Percentiles rank a stretch among this genome's conserved stretches.
phyloP scores from a whole-genome alignment of 371 early-diverging fungal genomes.

The Gilbertella persicaria region DNA sequence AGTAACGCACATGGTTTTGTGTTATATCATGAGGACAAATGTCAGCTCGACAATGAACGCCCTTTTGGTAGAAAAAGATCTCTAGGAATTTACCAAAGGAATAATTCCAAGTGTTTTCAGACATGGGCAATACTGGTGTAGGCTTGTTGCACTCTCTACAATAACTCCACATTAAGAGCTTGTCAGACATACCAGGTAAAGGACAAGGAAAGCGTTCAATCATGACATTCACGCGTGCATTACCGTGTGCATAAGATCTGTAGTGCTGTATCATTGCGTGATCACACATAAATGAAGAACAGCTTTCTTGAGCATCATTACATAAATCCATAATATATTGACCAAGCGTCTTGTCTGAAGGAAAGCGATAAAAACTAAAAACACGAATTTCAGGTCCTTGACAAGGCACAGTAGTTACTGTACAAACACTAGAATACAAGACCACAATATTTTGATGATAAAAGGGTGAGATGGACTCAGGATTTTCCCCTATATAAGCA shows the following conservation, averaged over 20 bases:
- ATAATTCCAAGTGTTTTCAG: conserved; percentile 89
- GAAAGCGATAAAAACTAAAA: conserved; percentile 81
- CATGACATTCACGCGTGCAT: conserved; percentile 78
- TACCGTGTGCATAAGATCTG: conserved; percentile 86
- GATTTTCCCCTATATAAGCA: conserved; percentile 58
- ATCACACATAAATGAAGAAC: conserved; percentile 75
- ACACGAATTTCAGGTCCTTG: conserved; percentile 75
- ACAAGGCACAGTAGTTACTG: conserved; percentile 71
- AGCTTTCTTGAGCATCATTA: conserved; percentile 65
- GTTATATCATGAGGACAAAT: conserved; percentile 87
- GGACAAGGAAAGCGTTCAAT: conserved; percentile 73
- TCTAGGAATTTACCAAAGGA: conserved; percentile 98
- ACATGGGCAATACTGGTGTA: conserved; percentile 81
- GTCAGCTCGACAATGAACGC: conserved; percentile 69
- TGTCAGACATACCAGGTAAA: conserved; percentile 70
- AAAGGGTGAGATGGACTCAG: conserved; percentile 66
- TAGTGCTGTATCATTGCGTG: conserved; percentile 79
- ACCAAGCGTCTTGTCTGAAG: conserved; percentile 85
- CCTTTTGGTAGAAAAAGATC: conserved; percentile 78
- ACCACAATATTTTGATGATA: conserved; percentile 77
- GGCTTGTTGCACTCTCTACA: conserved; percentile 75
- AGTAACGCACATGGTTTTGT: conserved; percentile 81
- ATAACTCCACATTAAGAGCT: conserved; percentile 89
- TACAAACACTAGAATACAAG: conserved; percentile 72
- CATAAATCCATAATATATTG: conserved; percentile 87